Evolutionary conservation across 2,329 filamentous ascomycete genomes (phyloP).

Genomic region (Colletotrichum godetiae): DNA sequence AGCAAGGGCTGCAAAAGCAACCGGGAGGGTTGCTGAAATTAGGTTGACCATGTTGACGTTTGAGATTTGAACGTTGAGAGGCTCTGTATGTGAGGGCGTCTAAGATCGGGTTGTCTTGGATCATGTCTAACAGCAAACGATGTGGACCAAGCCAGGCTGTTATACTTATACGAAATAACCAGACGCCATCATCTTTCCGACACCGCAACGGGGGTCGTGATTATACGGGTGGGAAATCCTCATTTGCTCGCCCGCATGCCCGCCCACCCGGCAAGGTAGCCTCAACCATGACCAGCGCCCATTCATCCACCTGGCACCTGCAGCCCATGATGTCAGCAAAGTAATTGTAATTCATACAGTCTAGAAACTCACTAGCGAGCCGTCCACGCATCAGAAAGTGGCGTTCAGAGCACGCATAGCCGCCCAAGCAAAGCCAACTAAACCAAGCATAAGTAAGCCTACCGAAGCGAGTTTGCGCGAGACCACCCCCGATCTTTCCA

Average conservation of each 20-base stretch:
- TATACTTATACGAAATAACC: background rate
- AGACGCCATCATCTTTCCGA: background rate
- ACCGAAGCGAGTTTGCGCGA: background rate
- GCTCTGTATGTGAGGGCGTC: background rate
- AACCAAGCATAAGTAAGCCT: background rate
- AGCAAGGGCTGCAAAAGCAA: constrained; percentile 41
- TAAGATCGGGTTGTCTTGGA: background rate
- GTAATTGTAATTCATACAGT: background rate
- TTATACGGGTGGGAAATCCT: background rate
- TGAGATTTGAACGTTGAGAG: background rate
- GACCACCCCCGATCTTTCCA: background rate
- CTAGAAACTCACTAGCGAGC: background rate
- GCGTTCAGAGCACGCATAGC: background rate
- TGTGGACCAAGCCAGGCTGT: background rate
- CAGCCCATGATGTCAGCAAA: background rate
- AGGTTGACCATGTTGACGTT: constrained; percentile 39
- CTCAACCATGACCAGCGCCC: background rate
- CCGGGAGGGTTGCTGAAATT: constrained; percentile 27
- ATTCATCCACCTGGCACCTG: background rate
- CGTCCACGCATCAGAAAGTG: background rate
- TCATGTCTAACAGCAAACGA: background rate
- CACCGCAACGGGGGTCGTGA: background rate
- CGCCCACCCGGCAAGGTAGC: background rate
- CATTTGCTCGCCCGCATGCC: background rate
- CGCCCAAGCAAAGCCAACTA: no score